A percentile compares a stretch with the other conserved stretches of the same genome.
phyloP scores from a whole-genome alignment of 2,329 filamentous ascomycete genomes.

The Fragosphaeria purpurea region DNA sequence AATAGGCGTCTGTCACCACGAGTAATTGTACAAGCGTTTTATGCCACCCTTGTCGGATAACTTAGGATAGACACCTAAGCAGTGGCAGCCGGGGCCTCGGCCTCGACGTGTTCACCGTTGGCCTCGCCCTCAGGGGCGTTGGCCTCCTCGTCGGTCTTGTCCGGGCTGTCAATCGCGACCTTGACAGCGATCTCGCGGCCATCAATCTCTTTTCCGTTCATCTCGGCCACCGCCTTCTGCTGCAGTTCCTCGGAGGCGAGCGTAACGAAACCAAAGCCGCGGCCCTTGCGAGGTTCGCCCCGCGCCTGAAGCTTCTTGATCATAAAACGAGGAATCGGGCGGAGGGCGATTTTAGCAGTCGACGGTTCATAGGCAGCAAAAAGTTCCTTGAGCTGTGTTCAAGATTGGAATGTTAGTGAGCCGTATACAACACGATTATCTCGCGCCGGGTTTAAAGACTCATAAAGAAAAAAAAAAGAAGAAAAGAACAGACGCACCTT shows the following conservation, averaged over 20 bases:
- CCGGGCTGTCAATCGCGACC: slow-evolving; percentile 98
- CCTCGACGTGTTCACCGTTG: slow-evolving; percentile 32
- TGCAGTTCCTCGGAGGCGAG: slow-evolving; percentile 91
- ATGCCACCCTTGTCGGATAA: slow-evolving; percentile 1
- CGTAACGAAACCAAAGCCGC: slow-evolving; percentile 97
- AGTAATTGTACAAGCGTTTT: slow-evolving; percentile 5
- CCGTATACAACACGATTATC: too few relatives aligned
- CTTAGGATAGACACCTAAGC: slow-evolving; percentile 17
- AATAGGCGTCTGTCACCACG: slow-evolving; percentile 6
- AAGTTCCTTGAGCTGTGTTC: slow-evolving; percentile 84
- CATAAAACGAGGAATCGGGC: slow-evolving; percentile 98
- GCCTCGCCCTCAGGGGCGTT: slow-evolving; percentile 38
- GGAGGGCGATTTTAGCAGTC: slow-evolving; percentile 96
- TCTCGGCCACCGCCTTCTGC: slow-evolving; percentile 92
- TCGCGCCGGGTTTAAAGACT: too few relatives aligned
- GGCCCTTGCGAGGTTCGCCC: slow-evolving; percentile 96
- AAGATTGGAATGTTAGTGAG: not conserved
- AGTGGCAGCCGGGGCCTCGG: slow-evolving; percentile 18
- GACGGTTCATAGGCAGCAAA: slow-evolving; percentile 86
- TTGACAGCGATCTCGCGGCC: slow-evolving; percentile 99
- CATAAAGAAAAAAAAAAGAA: not conserved
- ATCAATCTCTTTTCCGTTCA: slow-evolving; percentile 99
- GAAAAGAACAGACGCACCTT: slow-evolving; percentile 52
- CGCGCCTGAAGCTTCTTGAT: slow-evolving; percentile 99
- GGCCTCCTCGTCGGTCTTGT: slow-evolving; percentile 86